Evolutionary conservation across 1,139 yeast species (phyloP).

Genomic region (Candida tropicalis): DNA sequence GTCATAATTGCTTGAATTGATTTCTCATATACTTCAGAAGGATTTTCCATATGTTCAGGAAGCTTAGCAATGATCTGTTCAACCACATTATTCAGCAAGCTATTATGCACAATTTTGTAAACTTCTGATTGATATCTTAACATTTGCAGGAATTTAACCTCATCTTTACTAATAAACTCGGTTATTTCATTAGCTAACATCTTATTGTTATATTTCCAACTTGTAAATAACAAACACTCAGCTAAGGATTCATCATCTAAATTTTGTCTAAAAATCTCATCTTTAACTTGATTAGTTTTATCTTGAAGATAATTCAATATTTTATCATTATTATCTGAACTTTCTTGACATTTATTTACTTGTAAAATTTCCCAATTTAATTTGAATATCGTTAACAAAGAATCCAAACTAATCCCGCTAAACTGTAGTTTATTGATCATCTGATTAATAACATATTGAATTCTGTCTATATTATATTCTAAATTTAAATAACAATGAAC

Average conservation of each 20-base stretch:
- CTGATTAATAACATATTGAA: conserved; percentile 25
- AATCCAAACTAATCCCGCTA: conserved; percentile 14
- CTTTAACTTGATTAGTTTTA: conserved; percentile 18
- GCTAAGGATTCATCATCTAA: conserved; percentile 29
- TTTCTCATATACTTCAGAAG: conserved; percentile 19
- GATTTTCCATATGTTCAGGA: conserved; percentile 16
- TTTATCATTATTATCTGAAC: conserved; percentile 9
- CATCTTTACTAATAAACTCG: conserved; percentile 23
- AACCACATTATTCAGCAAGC: background rate
- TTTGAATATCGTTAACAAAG: conserved; percentile 22
- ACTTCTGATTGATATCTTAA: conserved; percentile 25
- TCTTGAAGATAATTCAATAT: conserved; percentile 14
- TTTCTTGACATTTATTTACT: conserved; percentile 18
- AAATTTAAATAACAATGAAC: conserved; percentile 40
- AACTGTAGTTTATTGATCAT: conserved; percentile 15
- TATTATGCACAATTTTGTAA: conserved; percentile 10
- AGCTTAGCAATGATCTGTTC: conserved; percentile 2
- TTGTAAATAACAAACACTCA: conserved; percentile 21
- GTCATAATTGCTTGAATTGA: conserved; percentile 23
- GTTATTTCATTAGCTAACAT: conserved; percentile 18
- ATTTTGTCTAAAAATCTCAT: conserved; percentile 23
- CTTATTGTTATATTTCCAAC: conserved; percentile 17
- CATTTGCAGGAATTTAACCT: conserved; percentile 24
- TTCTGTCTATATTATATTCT: conserved; percentile 33
- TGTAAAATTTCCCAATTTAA: conserved; percentile 28